Conservation (phyloP, 139 green algal species). For the Chlamydomonas applanata region DNA sequence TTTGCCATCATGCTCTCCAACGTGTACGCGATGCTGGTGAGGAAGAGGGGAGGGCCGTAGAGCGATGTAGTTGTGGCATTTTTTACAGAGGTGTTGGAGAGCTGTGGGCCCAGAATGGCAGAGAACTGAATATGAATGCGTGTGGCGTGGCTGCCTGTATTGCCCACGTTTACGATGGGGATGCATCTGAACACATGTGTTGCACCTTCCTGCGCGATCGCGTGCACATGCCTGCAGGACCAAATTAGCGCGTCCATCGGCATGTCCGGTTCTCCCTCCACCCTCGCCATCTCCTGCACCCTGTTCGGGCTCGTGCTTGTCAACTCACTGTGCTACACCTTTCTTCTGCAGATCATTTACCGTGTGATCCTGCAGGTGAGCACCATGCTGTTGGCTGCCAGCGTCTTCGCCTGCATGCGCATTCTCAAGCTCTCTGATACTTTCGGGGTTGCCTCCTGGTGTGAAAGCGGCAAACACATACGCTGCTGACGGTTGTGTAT, state of each 20-base stretch:
- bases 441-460: no score
- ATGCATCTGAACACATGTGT: no score
- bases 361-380: constrained; percentile 52
- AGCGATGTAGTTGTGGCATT: no score
- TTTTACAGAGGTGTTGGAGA: no score
- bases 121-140: no score
- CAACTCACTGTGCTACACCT: constrained; percentile 65
- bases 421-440: no score
- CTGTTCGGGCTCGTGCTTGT: constrained; percentile 65
- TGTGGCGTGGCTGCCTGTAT: no score
- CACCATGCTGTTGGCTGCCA: not conserved
- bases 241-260: constrained; percentile 55
- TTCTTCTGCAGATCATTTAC: constrained; percentile 75
- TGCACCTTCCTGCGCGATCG: not conserved
- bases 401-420: no score
- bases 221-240: constrained; percentile 48
- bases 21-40: constrained; percentile 70
- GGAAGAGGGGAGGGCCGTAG: no score
- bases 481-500: not conserved
- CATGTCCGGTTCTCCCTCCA: constrained; percentile 49
- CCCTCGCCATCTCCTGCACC: constrained; percentile 47
- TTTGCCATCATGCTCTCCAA: constrained; percentile 68
- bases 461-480: no score
- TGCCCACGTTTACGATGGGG: no score
- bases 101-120: no score